phyloP scores from a whole-genome alignment of 106 monocot species.

The Acanthochlamys bracteata region DNA sequence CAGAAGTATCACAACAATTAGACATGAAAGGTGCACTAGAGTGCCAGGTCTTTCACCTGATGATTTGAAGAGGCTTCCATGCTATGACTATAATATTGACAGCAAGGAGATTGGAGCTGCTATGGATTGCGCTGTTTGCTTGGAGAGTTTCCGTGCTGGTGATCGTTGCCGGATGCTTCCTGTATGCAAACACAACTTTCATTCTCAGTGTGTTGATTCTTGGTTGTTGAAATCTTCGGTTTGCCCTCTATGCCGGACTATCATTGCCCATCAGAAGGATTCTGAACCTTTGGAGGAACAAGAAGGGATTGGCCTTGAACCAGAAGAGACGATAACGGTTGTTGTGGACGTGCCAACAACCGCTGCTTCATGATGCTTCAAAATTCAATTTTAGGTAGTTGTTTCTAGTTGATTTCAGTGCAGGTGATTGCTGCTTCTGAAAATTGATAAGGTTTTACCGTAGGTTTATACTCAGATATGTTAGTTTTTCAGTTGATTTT shows the following conservation, averaged over 20 bases:
- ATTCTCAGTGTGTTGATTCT: conserved; percentile 41
- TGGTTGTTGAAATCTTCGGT: conserved; percentile 36
- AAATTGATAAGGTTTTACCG: too few relatives aligned
- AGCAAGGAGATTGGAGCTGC: conserved; percentile 1
- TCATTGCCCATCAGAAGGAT: too few relatives aligned
- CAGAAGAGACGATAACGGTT: too few relatives aligned
- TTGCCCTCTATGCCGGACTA: conserved; percentile 45
- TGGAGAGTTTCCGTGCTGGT: conserved; percentile 40
- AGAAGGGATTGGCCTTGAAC: too few relatives aligned
- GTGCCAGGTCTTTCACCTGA: conserved; percentile 25
- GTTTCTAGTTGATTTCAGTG: too few relatives aligned
- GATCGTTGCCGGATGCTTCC: conserved; percentile 47
- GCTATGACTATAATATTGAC: conserved; percentile 20
- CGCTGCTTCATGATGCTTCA: too few relatives aligned
- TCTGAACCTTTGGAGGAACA: too few relatives aligned
- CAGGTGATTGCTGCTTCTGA: too few relatives aligned
- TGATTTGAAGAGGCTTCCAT: conserved; percentile 43
- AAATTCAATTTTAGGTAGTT: too few relatives aligned
- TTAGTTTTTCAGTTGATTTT: too few relatives aligned
- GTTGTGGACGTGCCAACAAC: too few relatives aligned
- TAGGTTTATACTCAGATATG: too few relatives aligned
- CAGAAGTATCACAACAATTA: background rate
- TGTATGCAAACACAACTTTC: conserved; percentile 46
- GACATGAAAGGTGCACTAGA: background rate
- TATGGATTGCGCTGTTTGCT: conserved; percentile 35